These are phyloP conservation scores for Capronia americana DNA, from an alignment of 2,329 filamentous ascomycete genomes.

Conservation along the genomic window DNA sequence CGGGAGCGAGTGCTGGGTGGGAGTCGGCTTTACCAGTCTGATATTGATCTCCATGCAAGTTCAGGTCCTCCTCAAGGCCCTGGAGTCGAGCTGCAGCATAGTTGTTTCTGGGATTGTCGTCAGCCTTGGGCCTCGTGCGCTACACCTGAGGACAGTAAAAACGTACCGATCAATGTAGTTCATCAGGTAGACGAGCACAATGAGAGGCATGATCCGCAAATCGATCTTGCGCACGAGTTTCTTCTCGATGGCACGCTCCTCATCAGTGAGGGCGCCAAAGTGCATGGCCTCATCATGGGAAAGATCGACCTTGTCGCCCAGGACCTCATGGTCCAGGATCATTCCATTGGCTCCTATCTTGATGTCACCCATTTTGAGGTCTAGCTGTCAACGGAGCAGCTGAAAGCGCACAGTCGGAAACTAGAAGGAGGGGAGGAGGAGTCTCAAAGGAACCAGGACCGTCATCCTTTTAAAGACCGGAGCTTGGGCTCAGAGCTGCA, in stretches of 20 bases:
- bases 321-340: conserved; percentile 35
- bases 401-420: neutral
- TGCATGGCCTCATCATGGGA: conserved; percentile 38
- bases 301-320: conserved; percentile 34
- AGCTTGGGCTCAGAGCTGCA: conserved; percentile 7
- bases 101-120: conserved; percentile 51
- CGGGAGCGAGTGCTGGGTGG: neutral
- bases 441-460: neutral
- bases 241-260: conserved; percentile 47
- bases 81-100: conserved; percentile 54
- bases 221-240: conserved; percentile 50
- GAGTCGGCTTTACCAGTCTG: conserved; percentile 25
- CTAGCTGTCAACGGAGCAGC: neutral
- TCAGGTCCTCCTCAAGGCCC: conserved; percentile 49
- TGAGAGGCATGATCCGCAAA: conserved; percentile 46
- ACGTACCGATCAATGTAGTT: conserved; percentile 53
- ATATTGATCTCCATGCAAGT: conserved; percentile 47
- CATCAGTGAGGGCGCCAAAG: conserved; percentile 39
- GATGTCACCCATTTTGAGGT: conserved; percentile 28
- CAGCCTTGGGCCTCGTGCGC: neutral
- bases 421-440: conserved; percentile 7
- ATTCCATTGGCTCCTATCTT: conserved; percentile 14
- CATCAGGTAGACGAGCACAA: conserved; percentile 62
- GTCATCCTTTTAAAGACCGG: conserved; percentile 16
- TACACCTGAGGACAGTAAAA: conserved; percentile 14